Evolutionary conservation across 192 early-diverging fungal genomes (phyloP), one percentile per base, ranked within the genome.

Genomic region (Helicostylum pulchrum): DNA sequence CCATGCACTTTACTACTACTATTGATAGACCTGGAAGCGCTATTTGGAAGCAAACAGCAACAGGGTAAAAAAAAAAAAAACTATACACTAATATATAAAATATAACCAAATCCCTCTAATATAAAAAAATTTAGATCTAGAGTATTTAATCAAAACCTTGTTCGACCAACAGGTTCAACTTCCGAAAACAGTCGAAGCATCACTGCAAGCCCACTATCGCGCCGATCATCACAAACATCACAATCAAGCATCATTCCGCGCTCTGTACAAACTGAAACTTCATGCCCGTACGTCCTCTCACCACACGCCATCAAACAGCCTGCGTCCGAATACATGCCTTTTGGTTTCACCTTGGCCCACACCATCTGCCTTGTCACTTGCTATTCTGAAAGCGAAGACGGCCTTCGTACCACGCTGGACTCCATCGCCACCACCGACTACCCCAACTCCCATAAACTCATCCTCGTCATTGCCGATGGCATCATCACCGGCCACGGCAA

Each of bases 401-500:
- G 87, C 7, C 68, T 92, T 44, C 77, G 86, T 20, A 87, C 84
- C 8, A 94, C 91, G 9, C 64, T 94, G 46, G 89, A 93, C 71
- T 92, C 91, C 55, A 78, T 92, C 65, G 86, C 87, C 23, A 81
- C 77, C 20, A 92, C 92, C 0, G 85, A 89, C 62, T 92, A 88
- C 66, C 88, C 86, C 23, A 84, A 85, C 51, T 87, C 87, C 36
- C 88, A 87, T 78, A 94, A 94, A 81, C 63, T 90, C 20, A 79
- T 92, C 65, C 81, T 90, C 36, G 79, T 92, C 48, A 88, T 93
- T 67, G 85, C 84, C 39, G 91, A 93, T 71, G 91, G 91, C 42
- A 78, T 90, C 65, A 91, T 93, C 66, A 85, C 79, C 52, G 91
- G 91, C 44, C 81, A 84, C 7, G 91, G 91, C 52, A 86, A 93